Conservation (phyloP, 225 moss, liverwort and hornwort genomes). For the Pleurozium schreberi region DNA sequence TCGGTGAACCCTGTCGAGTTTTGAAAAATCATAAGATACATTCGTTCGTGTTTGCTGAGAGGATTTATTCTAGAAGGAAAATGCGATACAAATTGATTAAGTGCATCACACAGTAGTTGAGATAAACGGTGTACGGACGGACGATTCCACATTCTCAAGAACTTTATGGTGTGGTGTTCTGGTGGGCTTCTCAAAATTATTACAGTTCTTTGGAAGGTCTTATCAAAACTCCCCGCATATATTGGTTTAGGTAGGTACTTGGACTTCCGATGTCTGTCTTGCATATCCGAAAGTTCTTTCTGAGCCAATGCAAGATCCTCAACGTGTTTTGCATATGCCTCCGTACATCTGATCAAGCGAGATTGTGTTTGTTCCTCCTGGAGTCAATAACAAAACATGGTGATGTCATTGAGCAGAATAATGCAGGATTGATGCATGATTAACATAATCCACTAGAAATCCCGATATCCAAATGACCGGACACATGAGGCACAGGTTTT, state of each 20-base stretch:
- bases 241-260: constrained; percentile 31
- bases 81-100: too few relatives aligned
- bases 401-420: not conserved
- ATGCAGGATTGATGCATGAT: not conserved
- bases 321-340: constrained; percentile 55
- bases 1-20: constrained; percentile 7
- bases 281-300: constrained; percentile 72
- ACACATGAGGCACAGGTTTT: not conserved
- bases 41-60: constrained; percentile 39
- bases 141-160: not conserved
- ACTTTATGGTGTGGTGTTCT: not conserved
- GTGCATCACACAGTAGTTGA: not conserved
- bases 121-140: not conserved
- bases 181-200: not conserved
- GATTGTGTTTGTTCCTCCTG: constrained; percentile 63
- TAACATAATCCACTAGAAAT: not conserved
- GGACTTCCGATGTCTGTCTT: constrained; percentile 90
- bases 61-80: not conserved
- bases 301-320: constrained; percentile 53
- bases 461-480: not conserved
- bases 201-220: not conserved
- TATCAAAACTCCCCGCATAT: not conserved
- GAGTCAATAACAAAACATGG: not conserved
- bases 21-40: constrained; percentile 16
- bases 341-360: constrained; percentile 61